phyloP scores from a whole-genome alignment of 140 eudicot genomes.

The Ambrosia hybrid region DNA sequence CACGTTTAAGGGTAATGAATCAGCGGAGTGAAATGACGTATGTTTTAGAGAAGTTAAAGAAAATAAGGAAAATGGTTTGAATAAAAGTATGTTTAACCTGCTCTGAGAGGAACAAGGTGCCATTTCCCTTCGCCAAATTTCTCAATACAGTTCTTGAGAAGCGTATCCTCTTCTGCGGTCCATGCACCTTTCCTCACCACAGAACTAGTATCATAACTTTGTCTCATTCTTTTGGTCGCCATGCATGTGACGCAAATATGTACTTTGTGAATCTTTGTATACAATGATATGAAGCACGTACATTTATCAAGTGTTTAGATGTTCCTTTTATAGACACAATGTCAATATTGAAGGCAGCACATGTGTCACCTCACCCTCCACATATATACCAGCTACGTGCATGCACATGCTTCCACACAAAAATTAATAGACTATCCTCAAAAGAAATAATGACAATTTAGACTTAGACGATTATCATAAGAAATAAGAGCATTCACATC shows the following conservation, averaged over 20 bases:
- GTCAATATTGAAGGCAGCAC: background rate
- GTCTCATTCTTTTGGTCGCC: conserved; percentile 9
- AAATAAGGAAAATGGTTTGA: background rate
- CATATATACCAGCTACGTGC: conserved; percentile 18
- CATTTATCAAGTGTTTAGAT: background rate
- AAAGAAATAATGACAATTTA: too few relatives aligned
- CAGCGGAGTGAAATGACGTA: too few relatives aligned
- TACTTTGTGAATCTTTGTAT: background rate
- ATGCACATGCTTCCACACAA: background rate
- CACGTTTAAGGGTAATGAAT: too few relatives aligned
- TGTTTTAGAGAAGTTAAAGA: too few relatives aligned
- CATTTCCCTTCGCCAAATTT: conserved; percentile 68
- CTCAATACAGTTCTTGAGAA: conserved; percentile 44
- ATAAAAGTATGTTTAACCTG: conserved; percentile 34
- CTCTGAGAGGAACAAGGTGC: conserved; percentile 64
- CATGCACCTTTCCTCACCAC: conserved; percentile 61
- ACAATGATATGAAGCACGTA: background rate
- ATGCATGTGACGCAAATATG: background rate
- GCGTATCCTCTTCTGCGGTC: conserved; percentile 58
- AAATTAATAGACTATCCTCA: too few relatives aligned
- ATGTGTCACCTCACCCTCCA: conserved; percentile 7
- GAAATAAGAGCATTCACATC: too few relatives aligned
- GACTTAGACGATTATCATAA: too few relatives aligned
- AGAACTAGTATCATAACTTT: background rate
- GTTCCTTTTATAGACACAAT: conserved; percentile 1